phyloP scores from a whole-genome alignment of 2,329 filamentous ascomycete species.

The Penicillium rolfsii region DNA sequence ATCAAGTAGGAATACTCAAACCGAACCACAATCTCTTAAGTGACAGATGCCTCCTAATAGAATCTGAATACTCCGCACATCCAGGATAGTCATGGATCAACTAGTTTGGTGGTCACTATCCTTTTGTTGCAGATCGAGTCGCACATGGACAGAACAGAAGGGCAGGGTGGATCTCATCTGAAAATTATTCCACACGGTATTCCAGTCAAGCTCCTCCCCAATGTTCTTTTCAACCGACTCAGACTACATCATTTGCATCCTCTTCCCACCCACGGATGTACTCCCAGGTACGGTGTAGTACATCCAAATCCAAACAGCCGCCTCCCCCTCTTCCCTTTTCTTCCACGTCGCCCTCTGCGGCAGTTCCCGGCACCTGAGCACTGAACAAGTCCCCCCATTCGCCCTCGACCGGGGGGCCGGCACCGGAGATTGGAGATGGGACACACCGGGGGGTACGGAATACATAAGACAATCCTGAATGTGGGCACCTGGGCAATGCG shows the following conservation, averaged over 20 bases:
- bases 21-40: neutral
- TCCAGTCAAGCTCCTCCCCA: neutral
- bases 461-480: neutral
- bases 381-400: conserved; percentile 15
- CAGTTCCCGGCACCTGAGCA: conserved; percentile 27
- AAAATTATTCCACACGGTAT: neutral
- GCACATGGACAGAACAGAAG: neutral
- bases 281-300: neutral
- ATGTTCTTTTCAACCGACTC: neutral
- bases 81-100: neutral
- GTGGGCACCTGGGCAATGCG: conserved; percentile 7
- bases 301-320: neutral
- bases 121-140: neutral
- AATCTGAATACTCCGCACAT: neutral
- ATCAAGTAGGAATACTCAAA: neutral
- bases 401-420: conserved; percentile 21
- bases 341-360: conserved; percentile 15
- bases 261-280: neutral
- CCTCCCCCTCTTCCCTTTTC: neutral
- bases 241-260: neutral
- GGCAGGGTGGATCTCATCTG: neutral
- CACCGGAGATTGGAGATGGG: conserved; percentile 28
- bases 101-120: neutral
- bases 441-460: conserved; percentile 3
- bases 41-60: neutral